These are phyloP conservation scores for Chytriomyces confervae DNA, from an alignment of 192 early-diverging fungal species.

Conservation along the genomic window DNA sequence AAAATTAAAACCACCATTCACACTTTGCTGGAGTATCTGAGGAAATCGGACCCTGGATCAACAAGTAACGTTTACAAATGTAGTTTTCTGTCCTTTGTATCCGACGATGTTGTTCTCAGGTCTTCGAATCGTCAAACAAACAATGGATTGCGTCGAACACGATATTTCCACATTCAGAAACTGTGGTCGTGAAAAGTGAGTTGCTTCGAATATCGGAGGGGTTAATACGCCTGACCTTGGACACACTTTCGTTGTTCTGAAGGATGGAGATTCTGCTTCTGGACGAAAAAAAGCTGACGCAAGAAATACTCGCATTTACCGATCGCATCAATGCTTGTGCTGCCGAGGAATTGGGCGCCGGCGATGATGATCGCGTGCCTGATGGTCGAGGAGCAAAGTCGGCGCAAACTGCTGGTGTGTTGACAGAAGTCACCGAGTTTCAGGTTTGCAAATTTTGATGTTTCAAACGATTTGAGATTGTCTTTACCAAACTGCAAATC, in stretches of 20 bases:
- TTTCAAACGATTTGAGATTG: background rate
- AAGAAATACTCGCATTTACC: background rate
- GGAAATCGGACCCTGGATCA: background rate
- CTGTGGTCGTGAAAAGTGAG: constrained; percentile 8
- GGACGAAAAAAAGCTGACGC: constrained; percentile 18
- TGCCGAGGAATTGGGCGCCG: too few relatives aligned
- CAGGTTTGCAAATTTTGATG: constrained; percentile 4
- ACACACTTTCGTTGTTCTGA: background rate
- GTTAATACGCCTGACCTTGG: background rate
- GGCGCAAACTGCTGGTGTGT: background rate
- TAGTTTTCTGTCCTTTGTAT: constrained; percentile 2
- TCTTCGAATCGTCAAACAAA: constrained; percentile 13
- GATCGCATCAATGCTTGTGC: background rate
- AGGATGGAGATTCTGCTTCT: constrained; percentile 23
- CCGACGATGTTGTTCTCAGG: background rate
- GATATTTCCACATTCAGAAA: constrained; percentile 19
- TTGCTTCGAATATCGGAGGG: background rate
- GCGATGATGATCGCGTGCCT: too few relatives aligned
- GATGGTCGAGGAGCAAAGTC: too few relatives aligned
- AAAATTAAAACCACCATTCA: constrained; percentile 24
- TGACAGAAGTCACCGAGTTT: constrained; percentile 19
- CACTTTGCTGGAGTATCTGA: constrained; percentile 5
- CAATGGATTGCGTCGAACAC: constrained; percentile 27
- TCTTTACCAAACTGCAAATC: background rate
- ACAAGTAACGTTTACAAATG: background rate